Percentiles rank a stretch among this genome's conserved stretches.
These are phyloP conservation scores for Echeveria elegans DNA, from an alignment of 164 flowering plant genomes.

Conservation along the genomic window DNA sequence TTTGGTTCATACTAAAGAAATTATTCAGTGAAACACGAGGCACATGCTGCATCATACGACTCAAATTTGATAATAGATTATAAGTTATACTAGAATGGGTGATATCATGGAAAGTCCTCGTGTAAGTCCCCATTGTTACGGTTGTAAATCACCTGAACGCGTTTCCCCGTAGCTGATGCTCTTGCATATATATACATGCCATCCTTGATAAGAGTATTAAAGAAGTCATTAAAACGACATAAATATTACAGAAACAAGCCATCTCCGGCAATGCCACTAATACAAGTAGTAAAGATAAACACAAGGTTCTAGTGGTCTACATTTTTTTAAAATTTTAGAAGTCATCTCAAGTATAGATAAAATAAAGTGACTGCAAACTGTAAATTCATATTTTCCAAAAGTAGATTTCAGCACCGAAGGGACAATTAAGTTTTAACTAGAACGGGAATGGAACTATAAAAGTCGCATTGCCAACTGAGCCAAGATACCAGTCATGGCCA, in stretches of 20 bases:
- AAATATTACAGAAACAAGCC: too few relatives aligned
- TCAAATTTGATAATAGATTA: not conserved
- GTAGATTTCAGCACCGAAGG: not conserved
- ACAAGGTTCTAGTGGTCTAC: not conserved
- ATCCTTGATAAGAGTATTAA: constrained; percentile 33
- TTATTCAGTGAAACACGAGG: not conserved
- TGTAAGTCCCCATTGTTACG: too few relatives aligned
- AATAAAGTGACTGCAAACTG: not conserved
- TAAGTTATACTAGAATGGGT: not conserved
- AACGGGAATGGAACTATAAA: not conserved
- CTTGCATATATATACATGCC: constrained; percentile 78
- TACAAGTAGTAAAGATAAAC: not conserved
- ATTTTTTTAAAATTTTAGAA: not conserved
- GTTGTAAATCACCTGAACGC: constrained; percentile 55
- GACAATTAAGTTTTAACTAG: not conserved
- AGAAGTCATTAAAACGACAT: too few relatives aligned
- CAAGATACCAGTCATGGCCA: too few relatives aligned
- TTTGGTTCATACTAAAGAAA: too few relatives aligned
- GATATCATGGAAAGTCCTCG: too few relatives aligned
- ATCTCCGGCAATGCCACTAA: not conserved
- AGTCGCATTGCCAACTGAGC: not conserved
- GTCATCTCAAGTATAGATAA: not conserved
- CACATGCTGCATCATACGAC: not conserved
- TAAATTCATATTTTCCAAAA: not conserved
- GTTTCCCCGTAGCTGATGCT: constrained; percentile 84